Conservation (phyloP, 306 rosid genomes). For the Cucumis hystrix region DNA sequence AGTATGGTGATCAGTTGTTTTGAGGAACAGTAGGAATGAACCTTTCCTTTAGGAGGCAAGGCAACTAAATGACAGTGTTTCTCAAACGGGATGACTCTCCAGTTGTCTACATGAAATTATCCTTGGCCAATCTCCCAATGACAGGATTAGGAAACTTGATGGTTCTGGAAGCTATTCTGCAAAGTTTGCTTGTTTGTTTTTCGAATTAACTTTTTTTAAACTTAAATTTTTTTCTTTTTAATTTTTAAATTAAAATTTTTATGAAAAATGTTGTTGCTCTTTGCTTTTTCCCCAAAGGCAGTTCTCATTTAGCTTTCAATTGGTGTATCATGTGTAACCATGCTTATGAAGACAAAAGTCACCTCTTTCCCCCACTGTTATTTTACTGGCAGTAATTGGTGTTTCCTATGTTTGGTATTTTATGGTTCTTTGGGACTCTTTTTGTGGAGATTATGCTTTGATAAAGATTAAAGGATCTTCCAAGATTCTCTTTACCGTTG, state of each 20-base stretch:
- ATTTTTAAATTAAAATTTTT: too few relatives aligned
- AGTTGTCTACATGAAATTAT: background rate
- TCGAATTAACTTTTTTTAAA: too few relatives aligned
- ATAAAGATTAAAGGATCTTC: background rate
- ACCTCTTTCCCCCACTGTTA: background rate
- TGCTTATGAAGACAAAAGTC: background rate
- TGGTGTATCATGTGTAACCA: background rate
- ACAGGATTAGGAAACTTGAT: background rate
- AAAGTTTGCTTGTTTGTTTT: background rate
- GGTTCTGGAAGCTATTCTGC: background rate
- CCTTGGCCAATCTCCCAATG: background rate
- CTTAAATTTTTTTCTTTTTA: too few relatives aligned
- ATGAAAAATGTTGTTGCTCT: background rate
- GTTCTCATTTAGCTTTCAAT: background rate
- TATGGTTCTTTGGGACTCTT: background rate
- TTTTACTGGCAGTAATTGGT: background rate
- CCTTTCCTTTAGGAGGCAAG: background rate
- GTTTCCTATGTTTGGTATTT: background rate
- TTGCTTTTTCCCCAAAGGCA: background rate
- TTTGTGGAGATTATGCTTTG: background rate
- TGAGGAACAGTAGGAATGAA: background rate
- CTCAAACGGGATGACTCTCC: background rate
- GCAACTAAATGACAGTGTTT: background rate
- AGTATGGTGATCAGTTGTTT: background rate
- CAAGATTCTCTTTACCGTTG: background rate